phyloP scores from a whole-genome alignment of 768 basidiomycete genomes.

The Podaxis sp. region DNA sequence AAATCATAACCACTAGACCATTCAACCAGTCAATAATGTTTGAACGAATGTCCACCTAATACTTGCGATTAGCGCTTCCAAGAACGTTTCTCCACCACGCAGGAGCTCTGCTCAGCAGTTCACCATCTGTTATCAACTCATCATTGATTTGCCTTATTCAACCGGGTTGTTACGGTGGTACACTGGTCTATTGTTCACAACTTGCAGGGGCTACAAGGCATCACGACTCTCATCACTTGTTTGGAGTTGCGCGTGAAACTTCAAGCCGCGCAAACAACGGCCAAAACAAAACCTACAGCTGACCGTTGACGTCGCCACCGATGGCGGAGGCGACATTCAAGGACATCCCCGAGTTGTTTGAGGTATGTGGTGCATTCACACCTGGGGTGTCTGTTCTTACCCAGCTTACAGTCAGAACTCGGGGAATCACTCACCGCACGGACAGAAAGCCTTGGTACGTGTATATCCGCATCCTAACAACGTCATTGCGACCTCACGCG shows the following conservation, averaged over 20 bases:
- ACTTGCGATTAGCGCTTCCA: too few species aligned
- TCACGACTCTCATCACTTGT: not conserved
- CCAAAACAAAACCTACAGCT: conserved; percentile 11
- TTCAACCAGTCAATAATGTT: conserved; percentile 31
- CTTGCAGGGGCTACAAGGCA: not conserved
- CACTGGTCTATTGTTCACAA: too few species aligned
- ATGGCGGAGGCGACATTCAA: conserved; percentile 70
- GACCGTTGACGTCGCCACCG: conserved; percentile 4
- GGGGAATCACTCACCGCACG: conserved; percentile 87
- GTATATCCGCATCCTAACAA: conserved; percentile 10
- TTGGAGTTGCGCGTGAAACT: not conserved
- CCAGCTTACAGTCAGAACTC: conserved; percentile 65
- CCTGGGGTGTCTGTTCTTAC: conserved; percentile 14
- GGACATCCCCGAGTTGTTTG: conserved; percentile 96
- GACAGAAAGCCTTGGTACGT: conserved; percentile 88
- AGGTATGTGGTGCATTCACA: conserved; percentile 49
- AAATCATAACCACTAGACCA: conserved; percentile 54
- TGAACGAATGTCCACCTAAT: too few species aligned
- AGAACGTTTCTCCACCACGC: too few species aligned
- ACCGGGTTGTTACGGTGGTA: too few species aligned
- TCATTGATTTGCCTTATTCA: too few species aligned
- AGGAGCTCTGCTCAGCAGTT: too few species aligned
- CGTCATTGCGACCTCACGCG: conserved; percentile 21
- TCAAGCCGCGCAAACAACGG: not conserved
- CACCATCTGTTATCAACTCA: too few species aligned